These are phyloP conservation scores for Zymoseptoria ardabiliae DNA, from an alignment of 2,329 filamentous ascomycete species.

Conservation along the genomic window DNA sequence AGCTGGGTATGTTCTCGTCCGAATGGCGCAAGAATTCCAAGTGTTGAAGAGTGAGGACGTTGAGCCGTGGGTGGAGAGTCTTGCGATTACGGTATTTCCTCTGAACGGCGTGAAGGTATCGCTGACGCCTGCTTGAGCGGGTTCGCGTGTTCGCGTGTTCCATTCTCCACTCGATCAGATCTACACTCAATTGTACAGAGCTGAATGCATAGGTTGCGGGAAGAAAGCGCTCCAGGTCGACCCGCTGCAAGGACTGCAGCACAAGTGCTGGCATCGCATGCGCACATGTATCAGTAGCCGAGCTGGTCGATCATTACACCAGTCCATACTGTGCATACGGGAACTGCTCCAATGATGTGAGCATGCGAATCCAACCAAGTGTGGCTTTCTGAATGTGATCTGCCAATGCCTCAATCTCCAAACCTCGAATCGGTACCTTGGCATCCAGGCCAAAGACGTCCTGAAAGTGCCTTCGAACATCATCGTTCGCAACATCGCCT, in stretches of 20 bases:
- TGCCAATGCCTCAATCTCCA: conserved; percentile 29
- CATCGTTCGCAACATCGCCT: conserved; percentile 58
- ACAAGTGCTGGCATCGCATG: background rate
- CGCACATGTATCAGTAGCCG: background rate
- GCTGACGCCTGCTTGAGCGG: conserved; percentile 12
- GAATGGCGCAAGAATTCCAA: conserved; percentile 36
- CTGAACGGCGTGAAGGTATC: conserved; percentile 24
- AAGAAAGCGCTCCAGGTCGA: background rate
- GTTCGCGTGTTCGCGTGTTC: background rate
- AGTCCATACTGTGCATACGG: conserved; percentile 34
- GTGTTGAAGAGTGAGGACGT: conserved; percentile 18
- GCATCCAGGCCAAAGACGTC: conserved; percentile 67
- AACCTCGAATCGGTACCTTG: conserved; percentile 35
- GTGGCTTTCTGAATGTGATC: conserved; percentile 26
- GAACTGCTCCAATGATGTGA: conserved; percentile 47
- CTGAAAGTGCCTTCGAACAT: conserved; percentile 42
- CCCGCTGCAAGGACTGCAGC: background rate
- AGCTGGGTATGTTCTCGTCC: conserved; percentile 38
- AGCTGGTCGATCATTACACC: background rate
- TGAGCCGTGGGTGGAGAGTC: conserved; percentile 24
- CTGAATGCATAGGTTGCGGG: background rate
- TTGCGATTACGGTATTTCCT: conserved; percentile 26
- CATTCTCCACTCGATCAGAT: background rate
- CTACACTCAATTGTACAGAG: background rate
- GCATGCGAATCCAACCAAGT: conserved; percentile 29